Base-by-base conservation (phyloP, 2,329 filamentous ascomycete genomes). In the Lachnellula occidentalis region DNA sequence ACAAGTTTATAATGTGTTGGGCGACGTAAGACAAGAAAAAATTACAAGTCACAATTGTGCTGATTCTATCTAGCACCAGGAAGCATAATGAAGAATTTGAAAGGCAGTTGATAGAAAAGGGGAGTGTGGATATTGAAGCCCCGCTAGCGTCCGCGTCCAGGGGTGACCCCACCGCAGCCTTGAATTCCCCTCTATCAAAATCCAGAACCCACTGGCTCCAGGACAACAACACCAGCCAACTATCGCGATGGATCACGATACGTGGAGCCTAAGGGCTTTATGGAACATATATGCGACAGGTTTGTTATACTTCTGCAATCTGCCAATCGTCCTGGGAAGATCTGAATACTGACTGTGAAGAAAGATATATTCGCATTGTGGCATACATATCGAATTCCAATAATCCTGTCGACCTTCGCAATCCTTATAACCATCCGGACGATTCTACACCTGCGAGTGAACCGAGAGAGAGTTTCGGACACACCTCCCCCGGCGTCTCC, bases 361-460 rank as follows among this genome's bases (percentile, higher is more conserved):
- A 46, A 34, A 68, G 66, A 66, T 39, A 48, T 66, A 51, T 57
- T 69, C 19, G 57, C 57, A 55, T 50, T 67, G 55, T 79, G 77
- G 77, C 76, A 79, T 65, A 62, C 66, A 17, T 73, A 76, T 64
- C 73, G 77, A 58, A 65, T 76, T 21, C 70, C 72, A 12, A 64
- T 78, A 39, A 67, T 79, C 39, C 56, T 76, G 41, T 67, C 69
- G 14, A 64, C 72, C 34, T 66, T 70, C 31, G 69, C 68, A 3
- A 57, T 71, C 21, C 61, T 76, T 7, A 57, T 75, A 39, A 58
- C 70, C 19, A 57, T 67, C 48, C 68, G 68, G 63, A 66, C 66
- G 15, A 62, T 61, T 34, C 51, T 71, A 36, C 68, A 70, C 53
- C 54, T 66, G 8, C 67, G 66, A 57, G 62, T 62, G 31, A 60